Evolutionary conservation across 352 stramenopile genomes (phyloP), one percentile per base, ranked within the genome.

Genomic region (Globisporangium nagaii): DNA sequence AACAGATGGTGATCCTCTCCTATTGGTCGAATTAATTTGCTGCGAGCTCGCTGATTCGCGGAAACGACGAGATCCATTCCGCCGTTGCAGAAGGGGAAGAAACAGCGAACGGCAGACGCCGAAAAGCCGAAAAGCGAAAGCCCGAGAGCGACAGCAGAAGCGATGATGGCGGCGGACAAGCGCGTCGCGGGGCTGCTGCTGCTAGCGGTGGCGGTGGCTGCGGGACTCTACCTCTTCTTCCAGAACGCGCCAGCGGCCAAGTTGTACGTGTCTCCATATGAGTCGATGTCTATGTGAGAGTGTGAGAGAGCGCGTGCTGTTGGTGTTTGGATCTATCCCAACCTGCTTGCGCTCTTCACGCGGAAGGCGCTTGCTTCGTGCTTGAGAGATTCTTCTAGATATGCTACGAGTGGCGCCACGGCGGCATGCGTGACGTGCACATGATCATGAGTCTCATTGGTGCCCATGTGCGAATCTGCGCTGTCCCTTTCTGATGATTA

Each of bases 221-320:
- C 53, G 19, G 71, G 73, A 46, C 62, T 90, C 42, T 89, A 86
- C 58, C 42, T 75, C 22, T 88, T 92, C 68, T 90, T 92, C 65
- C 65, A 73, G 44, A 78, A 61, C 13, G 81, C 79, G 9, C 81
- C 81, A 2, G 68, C 90, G 44, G 68, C 79, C 2, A 47, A 68
- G 9, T 92, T 90, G 81, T 92, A 71, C 61, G 80, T 79, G 34
- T 22, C 6, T 28, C 12, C 25, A 22, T 50, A 19, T 25, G 30
- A 35, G 13, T 45, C 15, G 17, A 3, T 32, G 2, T 34, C 0
- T 36, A 1, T 60, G 11, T 28, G 2, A 45, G 13, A 43, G 13
- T 39, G 22, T 28, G 32, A 22, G 35, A 19, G 30, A 34, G 13
- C 40, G 47, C 11, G 43, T 59, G 35, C 11, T 31, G 19, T 6